Conservation (phyloP, 164 flowering plant species). For the Sedum album region DNA sequence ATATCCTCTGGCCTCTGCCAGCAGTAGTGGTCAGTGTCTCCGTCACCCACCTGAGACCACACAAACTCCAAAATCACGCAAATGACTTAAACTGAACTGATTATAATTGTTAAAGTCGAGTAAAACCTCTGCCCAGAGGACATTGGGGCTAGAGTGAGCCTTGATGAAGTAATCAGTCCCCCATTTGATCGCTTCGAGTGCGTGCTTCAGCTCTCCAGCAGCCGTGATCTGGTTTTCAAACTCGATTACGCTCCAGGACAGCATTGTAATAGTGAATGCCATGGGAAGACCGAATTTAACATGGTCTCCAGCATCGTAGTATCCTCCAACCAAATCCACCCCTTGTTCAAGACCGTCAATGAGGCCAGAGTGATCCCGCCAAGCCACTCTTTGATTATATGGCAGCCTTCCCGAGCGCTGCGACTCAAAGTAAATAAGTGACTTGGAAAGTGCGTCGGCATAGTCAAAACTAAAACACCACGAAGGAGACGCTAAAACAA, state of each 20-base stretch:
- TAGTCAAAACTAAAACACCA: constrained; percentile 23
- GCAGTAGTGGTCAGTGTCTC: constrained; percentile 51
- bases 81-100: neutral
- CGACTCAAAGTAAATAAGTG: constrained; percentile 56
- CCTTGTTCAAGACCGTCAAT: constrained; percentile 66
- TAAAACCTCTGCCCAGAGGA: constrained; percentile 43
- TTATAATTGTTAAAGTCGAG: neutral
- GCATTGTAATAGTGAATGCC: too few relatives aligned
- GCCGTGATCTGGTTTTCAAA: constrained; percentile 14
- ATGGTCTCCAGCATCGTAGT: constrained; percentile 57
- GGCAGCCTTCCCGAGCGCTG: constrained; percentile 66
- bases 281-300: constrained; percentile 51
- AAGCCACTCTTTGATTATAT: constrained; percentile 48
- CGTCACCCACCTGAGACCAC: constrained; percentile 30
- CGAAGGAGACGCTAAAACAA: neutral
- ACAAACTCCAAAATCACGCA: neutral
- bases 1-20: constrained; percentile 84
- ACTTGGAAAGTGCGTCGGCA: constrained; percentile 44
- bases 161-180: too few relatives aligned
- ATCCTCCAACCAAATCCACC: constrained; percentile 38
- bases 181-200: too few relatives aligned
- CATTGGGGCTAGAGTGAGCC: constrained; percentile 30
- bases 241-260: constrained; percentile 43
- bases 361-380: constrained; percentile 70
- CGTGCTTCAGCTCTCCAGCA: constrained; percentile 23